These are phyloP conservation scores for Phytomonas sp. DNA, from an alignment of 208 protist species.

Conservation along the genomic window DNA sequence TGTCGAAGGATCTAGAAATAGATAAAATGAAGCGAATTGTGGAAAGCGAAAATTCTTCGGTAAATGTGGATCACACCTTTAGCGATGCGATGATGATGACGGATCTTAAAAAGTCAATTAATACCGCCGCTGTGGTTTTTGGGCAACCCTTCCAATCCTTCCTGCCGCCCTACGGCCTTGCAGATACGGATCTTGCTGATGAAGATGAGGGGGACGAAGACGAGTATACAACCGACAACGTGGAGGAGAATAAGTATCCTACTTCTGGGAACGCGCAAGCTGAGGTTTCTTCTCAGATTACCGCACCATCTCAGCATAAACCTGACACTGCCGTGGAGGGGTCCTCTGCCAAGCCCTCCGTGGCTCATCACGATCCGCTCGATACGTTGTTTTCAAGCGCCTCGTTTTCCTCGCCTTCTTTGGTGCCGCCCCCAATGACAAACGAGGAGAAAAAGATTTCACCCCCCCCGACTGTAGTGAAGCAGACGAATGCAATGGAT, in stretches of 20 bases:
- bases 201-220: conserved; percentile 34
- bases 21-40: conserved; percentile 92
- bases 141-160: conserved; percentile 93
- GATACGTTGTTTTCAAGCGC: background rate
- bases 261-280: background rate
- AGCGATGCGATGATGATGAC: conserved; percentile 90
- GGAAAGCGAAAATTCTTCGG: conserved; percentile 63
- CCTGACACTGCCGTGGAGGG: background rate
- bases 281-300: background rate
- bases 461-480: background rate
- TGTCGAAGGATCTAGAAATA: conserved; percentile 95
- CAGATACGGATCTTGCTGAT: conserved; percentile 63
- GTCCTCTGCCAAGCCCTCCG: background rate
- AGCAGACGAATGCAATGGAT: background rate
- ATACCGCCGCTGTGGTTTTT: conserved; percentile 94
- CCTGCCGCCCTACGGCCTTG: conserved; percentile 76
- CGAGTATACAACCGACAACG: conserved; percentile 28
- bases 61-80: conserved; percentile 90
- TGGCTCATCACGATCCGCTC: background rate
- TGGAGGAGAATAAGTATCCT: conserved; percentile 6
- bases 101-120: conserved; percentile 84
- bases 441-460: background rate
- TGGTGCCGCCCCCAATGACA: background rate
- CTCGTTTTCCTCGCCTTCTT: background rate
- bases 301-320: background rate